phyloP scores from a whole-genome alignment of 1,284 basidiomycete species.

The Rhodotorula sp. region DNA sequence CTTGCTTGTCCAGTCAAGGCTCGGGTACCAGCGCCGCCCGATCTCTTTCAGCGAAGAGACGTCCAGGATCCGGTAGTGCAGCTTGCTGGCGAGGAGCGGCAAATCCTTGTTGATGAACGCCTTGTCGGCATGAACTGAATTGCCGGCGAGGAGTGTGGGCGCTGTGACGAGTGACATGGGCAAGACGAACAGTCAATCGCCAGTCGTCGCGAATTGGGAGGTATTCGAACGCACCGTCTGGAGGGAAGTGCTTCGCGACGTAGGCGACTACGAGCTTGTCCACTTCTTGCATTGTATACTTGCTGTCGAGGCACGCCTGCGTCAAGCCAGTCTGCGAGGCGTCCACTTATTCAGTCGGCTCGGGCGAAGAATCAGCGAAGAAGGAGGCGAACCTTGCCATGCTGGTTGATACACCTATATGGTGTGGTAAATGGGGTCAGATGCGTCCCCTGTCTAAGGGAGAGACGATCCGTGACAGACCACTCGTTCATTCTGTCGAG shows the following conservation, averaged over 20 bases:
- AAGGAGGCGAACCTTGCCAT: conserved; percentile 29
- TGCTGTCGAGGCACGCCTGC: conserved; percentile 33
- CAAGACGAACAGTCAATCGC: background rate
- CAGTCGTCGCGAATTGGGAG: no score
- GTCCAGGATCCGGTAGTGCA: conserved; percentile 51
- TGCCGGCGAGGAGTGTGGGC: conserved; percentile 49
- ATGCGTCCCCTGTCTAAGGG: no score
- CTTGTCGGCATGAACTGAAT: conserved; percentile 50
- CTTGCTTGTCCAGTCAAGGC: conserved; percentile 7
- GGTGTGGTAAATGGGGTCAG: no score
- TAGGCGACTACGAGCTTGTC: conserved; percentile 45
- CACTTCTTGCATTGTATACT: conserved; percentile 29
- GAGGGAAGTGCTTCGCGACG: conserved; percentile 45
- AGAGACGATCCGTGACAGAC: no score
- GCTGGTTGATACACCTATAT: conserved; percentile 44
- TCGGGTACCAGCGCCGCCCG: conserved; percentile 47
- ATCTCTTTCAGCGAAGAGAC: conserved; percentile 45
- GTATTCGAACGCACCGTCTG: background rate
- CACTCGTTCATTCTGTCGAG: conserved; percentile 50
- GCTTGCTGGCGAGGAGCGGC: conserved; percentile 42
- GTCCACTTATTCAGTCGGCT: background rate
- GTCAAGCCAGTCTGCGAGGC: conserved; percentile 40
- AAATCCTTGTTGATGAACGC: conserved; percentile 45
- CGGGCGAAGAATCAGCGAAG: background rate
- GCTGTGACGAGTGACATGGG: background rate